Conservation (phyloP, 2,329 filamentous ascomycete species). For the Dactylellina leptospora region DNA sequence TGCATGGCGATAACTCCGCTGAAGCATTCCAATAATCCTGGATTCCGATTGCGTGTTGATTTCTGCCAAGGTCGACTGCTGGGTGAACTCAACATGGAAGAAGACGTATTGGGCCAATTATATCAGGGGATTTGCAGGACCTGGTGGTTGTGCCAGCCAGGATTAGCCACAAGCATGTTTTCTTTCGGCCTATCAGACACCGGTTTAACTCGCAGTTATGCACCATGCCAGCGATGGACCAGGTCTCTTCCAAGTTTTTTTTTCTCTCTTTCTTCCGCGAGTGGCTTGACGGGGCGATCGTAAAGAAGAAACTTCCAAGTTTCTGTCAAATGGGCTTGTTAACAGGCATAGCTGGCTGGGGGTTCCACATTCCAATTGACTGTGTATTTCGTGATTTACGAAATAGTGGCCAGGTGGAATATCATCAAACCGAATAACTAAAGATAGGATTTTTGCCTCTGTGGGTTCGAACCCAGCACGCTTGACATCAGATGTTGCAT, state of each 20-base stretch:
- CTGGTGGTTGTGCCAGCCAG: slow-evolving; percentile 16
- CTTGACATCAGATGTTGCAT: slow-evolving; percentile 13
- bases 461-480: neutral
- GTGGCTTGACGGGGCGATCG: slow-evolving; percentile 33
- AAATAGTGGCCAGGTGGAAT: no score
- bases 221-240: slow-evolving; percentile 10
- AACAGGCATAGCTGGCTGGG: neutral
- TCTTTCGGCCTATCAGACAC: slow-evolving; percentile 28
- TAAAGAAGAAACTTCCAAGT: slow-evolving; percentile 23
- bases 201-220: slow-evolving; percentile 1
- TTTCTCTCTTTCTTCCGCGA: slow-evolving; percentile 13
- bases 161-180: slow-evolving; percentile 34
- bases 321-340: slow-evolving; percentile 5
- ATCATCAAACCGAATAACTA: neutral
- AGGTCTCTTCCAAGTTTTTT: slow-evolving; percentile 37
- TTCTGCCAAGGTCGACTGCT: slow-evolving; percentile 16
- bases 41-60: slow-evolving; percentile 29
- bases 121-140: neutral
- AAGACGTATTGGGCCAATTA: slow-evolving; percentile 22
- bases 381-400: slow-evolving; percentile 1
- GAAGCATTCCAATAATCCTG: slow-evolving; percentile 16
- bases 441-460: slow-evolving; percentile 27
- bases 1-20: slow-evolving; percentile 33
- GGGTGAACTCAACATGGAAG: neutral
- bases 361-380: neutral